Base-by-base conservation (phyloP, 208 protist genomes). In the Trypanosoma mega region DNA sequence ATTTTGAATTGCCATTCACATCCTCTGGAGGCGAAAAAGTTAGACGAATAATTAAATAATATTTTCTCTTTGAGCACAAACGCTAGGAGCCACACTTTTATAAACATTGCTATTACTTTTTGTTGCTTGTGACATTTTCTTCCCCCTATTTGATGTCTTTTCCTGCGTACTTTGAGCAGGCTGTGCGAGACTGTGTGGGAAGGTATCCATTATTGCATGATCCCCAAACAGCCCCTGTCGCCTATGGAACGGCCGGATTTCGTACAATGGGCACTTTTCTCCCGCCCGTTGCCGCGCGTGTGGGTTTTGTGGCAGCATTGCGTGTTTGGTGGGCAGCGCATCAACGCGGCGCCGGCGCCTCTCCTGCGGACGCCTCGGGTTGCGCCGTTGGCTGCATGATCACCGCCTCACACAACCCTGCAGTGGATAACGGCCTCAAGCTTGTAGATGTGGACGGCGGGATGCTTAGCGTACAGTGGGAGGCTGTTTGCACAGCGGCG, bases 331-430 rank as follows among this genome's bases (percentile, higher is more conserved):
- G 62, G 63, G 61, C 63, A 7, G 34, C 46, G 16, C 16, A 62
- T 44, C 72, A 66, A 7, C 20, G 54, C 24, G 51, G 20, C 23
- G n/a, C 12, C 18, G 11, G 20, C 23, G 67, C 26, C 14, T 26
- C 29, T 33, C 18, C 27, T 46, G n/a, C n/a, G 34, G 34, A 6
- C 8, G 12, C 6, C 8, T 6, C 6, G 6, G 68, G 63, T 34
- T 50, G 36, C 21, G 55, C 52, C 21, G 74, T 85, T 2, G 91
- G 91, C 0, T 65, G 94, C n/a, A 87, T 94, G 67, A 64, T 95
- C 16, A 95, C 87, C 1, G 91, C 91, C 8, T 93, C 84, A 18
- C 91, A 97, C 68, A 97, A 97, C 64, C 87, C 85, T 8, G 57
- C 69, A 4, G 18, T 24, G 0, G 91, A 97, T 58, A 97, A 97